These are phyloP conservation scores for Sarcodon aspratus DNA, from an alignment of 768 basidiomycete genomes.

Conservation along the genomic window DNA sequence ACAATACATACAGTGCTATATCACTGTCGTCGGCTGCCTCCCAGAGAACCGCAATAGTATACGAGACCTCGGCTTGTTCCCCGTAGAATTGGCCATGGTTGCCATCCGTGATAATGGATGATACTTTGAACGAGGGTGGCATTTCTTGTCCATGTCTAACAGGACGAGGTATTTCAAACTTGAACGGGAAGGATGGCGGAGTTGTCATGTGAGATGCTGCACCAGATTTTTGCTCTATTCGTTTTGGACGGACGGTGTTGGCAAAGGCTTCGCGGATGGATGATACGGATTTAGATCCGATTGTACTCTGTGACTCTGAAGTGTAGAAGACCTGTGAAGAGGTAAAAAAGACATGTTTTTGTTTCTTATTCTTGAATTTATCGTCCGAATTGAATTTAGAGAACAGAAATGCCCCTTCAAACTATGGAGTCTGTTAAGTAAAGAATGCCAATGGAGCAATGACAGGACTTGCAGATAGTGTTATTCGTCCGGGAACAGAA, in stretches of 20 bases:
- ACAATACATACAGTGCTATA: constrained; percentile 32
- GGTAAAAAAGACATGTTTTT: constrained; percentile 17
- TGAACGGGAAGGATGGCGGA: constrained; percentile 29
- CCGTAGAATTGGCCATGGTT: constrained; percentile 13
- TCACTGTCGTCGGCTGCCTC: constrained; percentile 37
- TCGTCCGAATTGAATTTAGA: constrained; percentile 12
- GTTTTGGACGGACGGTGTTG: constrained; percentile 11
- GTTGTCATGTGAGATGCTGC: constrained; percentile 1
- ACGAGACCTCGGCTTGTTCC: constrained; percentile 35
- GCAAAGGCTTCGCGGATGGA: constrained; percentile 16
- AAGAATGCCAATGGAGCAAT: neutral
- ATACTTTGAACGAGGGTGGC: constrained; percentile 43
- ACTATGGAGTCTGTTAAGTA: constrained; percentile 22
- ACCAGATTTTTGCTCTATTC: constrained; percentile 9
- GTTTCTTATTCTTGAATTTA: constrained; percentile 7
- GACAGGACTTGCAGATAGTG: constrained; percentile 34
- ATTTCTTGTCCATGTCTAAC: constrained; percentile 42
- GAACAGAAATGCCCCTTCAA: constrained; percentile 53
- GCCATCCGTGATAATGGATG: constrained; percentile 17
- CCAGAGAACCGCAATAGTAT: constrained; percentile 48
- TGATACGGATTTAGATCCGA: constrained; percentile 10
- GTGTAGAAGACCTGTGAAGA: constrained; percentile 10
- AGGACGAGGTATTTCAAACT: constrained; percentile 44
- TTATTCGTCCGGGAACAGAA: constrained; percentile 40
- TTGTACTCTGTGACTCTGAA: constrained; percentile 6